Evolutionary conservation across 495 filamentous ascomycete species (phyloP), one percentile per base, ranked within the genome.

Genomic region (Lophiotrema nucula): DNA sequence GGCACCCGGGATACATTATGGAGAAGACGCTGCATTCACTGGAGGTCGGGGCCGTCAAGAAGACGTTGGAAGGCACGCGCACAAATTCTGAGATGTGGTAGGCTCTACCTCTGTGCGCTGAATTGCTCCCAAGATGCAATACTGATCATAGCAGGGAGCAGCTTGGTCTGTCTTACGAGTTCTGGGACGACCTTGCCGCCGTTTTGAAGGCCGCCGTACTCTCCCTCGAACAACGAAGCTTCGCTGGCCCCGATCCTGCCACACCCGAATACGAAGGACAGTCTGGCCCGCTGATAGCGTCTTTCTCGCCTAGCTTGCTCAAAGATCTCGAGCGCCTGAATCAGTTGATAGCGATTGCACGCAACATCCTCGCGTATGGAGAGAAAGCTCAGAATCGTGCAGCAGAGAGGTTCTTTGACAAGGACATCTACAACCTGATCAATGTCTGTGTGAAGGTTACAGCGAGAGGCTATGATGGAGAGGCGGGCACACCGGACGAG

Each of bases 311-410:
- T 18, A 79, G 79, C 6, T 74, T 96, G 45, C 83, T 88, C 64
- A 87, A 88, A 58, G 90, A 95, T 65, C 78, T 97, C 35, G 86
- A 90, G 67, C 80, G 89, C 45, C 73, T 96, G 19, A 92, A 92
- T 73, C 89, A 90, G 72, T 70, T 96, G 15, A 85, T 92, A 68
- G 83, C 88, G 25, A 89, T 96, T 65, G 87, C 87, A 12, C 79
- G 91, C 47, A 96, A 97, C 69, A 78, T 92, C 39, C 78, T 96
- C 2, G 88, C 90, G 4, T 87, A 84, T 3, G 89, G 88, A 16
- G 88, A 90, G 66, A 81, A 86, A 25, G 87, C 86, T 5, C 92
- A 97, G 68, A 88, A 96, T 61, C 77, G 93, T n/a, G 90, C 89
- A 16, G 87, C 88, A 35, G 81, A 87, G 23, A 81, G 84, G 42